Evolutionary conservation across 2,329 filamentous ascomycete genomes (phyloP).

Genomic region (Huntiella abstrusa): DNA sequence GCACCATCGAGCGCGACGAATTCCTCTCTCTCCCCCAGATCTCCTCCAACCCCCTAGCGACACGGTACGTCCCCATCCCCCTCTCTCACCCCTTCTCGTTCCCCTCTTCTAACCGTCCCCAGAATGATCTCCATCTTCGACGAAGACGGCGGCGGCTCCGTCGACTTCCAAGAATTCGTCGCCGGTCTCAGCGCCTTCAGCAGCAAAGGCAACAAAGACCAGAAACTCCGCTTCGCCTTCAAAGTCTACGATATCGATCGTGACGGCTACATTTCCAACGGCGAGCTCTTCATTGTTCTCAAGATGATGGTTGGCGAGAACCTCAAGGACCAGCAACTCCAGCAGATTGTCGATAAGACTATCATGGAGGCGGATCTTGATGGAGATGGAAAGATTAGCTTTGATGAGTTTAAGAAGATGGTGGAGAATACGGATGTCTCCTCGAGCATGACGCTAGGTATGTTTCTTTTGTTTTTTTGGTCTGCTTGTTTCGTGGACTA

Average conservation of each 20-base stretch:
- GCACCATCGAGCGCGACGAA: conserved; percentile 95
- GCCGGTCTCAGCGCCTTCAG: conserved; percentile 88
- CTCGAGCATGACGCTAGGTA: conserved; percentile 57
- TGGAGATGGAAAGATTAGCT: conserved; percentile 93
- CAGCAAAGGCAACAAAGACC: conserved; percentile 96
- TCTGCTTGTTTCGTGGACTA: not conserved
- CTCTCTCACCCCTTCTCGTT: not conserved
- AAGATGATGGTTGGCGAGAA: conserved; percentile 99
- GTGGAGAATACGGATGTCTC: conserved; percentile 79
- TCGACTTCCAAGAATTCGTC: conserved; percentile 98
- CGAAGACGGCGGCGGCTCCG: conserved; percentile 91
- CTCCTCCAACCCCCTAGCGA: conserved; percentile 90
- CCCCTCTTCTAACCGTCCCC: not conserved
- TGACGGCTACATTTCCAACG: conserved; percentile 96
- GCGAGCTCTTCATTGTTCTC: conserved; percentile 94
- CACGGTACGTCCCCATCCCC: conserved; percentile 37
- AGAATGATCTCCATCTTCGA: conserved; percentile 99
- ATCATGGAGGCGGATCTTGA: conserved; percentile 99
- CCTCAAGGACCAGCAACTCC: conserved; percentile 93
- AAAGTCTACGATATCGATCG: conserved; percentile 99
- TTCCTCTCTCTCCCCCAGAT: conserved; percentile 95
- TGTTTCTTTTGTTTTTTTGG: conserved; percentile 14
- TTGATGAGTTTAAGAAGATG: conserved; percentile 98
- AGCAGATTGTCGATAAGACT: conserved; percentile 99
- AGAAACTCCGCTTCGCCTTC: conserved; percentile 95